Evolutionary conservation across 306 rosid species (phyloP).

Genomic region (Cucumis cinereus): DNA sequence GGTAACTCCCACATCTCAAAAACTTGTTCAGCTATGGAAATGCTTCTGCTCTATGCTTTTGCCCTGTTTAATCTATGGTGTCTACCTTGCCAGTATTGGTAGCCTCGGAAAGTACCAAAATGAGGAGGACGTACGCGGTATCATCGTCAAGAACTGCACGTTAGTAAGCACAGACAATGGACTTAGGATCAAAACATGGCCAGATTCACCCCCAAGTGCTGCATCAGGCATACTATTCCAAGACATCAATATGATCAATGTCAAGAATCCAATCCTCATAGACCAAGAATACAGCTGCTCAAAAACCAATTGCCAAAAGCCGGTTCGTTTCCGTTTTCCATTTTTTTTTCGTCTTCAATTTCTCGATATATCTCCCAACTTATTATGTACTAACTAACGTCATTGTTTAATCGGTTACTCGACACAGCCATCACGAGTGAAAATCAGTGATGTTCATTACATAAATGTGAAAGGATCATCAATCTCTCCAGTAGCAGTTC

Average conservation of each 20-base stretch:
- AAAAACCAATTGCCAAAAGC: not conserved
- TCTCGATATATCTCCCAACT: not conserved
- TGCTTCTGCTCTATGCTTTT: not conserved
- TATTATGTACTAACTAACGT: not conserved
- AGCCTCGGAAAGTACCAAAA: slow-evolving; percentile 19
- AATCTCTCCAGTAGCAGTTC: not conserved
- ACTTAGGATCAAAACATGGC: slow-evolving; percentile 43
- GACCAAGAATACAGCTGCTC: slow-evolving; percentile 39
- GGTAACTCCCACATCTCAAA: not conserved
- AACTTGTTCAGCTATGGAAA: not conserved
- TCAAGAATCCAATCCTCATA: slow-evolving; percentile 25
- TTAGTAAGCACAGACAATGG: slow-evolving; percentile 18
- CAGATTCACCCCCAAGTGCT: slow-evolving; percentile 3
- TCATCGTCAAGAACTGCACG: slow-evolving; percentile 23
- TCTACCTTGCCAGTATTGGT: not conserved
- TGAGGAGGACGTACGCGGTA: slow-evolving; percentile 16
- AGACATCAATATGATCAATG: slow-evolving; percentile 25
- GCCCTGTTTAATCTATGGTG: not conserved
- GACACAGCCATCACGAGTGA: slow-evolving; percentile 6
- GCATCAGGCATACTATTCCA: slow-evolving; percentile 21
- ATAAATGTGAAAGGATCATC: slow-evolving; percentile 6
- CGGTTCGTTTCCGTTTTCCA: not conserved
- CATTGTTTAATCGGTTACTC: not conserved
- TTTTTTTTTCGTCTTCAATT: not conserved
- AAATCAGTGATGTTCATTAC: slow-evolving; percentile 10